Base-by-base conservation (phyloP, 2,329 filamentous ascomycete species). In the Sporothrix inflata region DNA sequence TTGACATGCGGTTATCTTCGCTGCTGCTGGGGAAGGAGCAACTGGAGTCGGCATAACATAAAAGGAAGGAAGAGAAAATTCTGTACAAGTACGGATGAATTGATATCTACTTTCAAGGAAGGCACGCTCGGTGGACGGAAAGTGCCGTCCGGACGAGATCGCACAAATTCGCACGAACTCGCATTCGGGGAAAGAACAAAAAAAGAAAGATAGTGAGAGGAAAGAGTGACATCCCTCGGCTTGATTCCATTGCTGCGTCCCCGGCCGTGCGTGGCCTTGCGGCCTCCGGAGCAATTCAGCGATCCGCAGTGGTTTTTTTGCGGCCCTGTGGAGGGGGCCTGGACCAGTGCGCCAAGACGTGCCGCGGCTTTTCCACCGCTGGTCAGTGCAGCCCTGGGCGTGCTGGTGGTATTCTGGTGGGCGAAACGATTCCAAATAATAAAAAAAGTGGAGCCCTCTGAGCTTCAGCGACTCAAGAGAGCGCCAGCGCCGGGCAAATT, bases 231-330 rank as follows among this genome's bases (percentile, higher is more conserved):
- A 38, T 53, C 27, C 63, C 65, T 67, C 65, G 65, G 65, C 65
- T 51, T 49, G 42, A 34, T 49, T 67, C 45, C 16, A 67, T 49
- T 2, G 27, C 40, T 21, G 6, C 65, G 24, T 38, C 27, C 2
- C 63, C 42, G 45, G 45, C 45, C 42, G 27, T 21, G 3, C 3
- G 45, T 42, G 7, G n/a, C n/a, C 21, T 38, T 12, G n/a, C 60
- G 60, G 65, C 27, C 16, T 38, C 27, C 65, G 65, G 65, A 49
- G 65, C 47, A 67, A 67, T 67, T 51, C 65, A 67, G 65, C 65
- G 45, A 49, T 40, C 65, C 65, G 65, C 24, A 42, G 57, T 16
- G n/a, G 6, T 27, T 16, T 42, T 60, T 60, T 7, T 45, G 21
- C 19, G 6, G 49, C 14, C 38, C 34, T 60, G 21, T 8, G n/a